Percentiles rank a stretch among this genome's conserved stretches.
phyloP scores from a whole-genome alignment of 148 eudicot genomes.

The Nyssa sinensis region DNA sequence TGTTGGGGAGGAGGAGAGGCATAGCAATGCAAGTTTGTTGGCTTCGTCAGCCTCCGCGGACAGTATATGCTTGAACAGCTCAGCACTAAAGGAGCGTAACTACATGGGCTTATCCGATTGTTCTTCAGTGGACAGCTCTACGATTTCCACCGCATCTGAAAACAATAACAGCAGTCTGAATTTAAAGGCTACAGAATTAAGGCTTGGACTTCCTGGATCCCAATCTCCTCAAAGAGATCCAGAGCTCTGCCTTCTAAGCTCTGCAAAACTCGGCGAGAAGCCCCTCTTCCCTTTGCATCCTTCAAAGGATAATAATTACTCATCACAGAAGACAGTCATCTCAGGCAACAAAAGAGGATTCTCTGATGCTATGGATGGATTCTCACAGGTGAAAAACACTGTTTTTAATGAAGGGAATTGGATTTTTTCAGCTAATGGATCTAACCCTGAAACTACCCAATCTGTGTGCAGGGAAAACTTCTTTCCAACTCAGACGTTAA shows the following conservation, averaged over 20 bases:
- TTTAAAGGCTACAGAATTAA: constrained; percentile 65
- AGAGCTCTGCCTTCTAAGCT: constrained; percentile 22
- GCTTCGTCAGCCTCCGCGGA: constrained; percentile 33
- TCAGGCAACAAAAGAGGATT: constrained; percentile 65
- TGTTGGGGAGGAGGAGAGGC: constrained; percentile 31
- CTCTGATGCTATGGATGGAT: constrained; percentile 42
- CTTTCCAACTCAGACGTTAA: constrained; percentile 23
- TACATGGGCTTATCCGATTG: constrained; percentile 58
- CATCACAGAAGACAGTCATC: constrained; percentile 27
- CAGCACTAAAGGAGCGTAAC: constrained; percentile 35
- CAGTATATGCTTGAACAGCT: constrained; percentile 12
- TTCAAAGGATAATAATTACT: constrained; percentile 31
- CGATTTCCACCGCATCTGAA: constrained; percentile 30
- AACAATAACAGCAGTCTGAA: constrained; percentile 33
- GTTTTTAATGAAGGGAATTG: constrained; percentile 11
- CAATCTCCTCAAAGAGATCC: constrained; percentile 44
- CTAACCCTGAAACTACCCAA: constrained; percentile 10
- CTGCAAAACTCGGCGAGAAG: constrained; percentile 41
- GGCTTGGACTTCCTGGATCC: constrained; percentile 66
- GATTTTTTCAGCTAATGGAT: constrained; percentile 20
- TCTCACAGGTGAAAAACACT: constrained; percentile 29
- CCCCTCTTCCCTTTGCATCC: constrained; percentile 45
- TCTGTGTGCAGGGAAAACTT: constrained; percentile 27
- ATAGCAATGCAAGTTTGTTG: constrained; percentile 27
- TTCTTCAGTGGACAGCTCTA: constrained; percentile 51